A percentile compares a stretch with the other conserved stretches of the same genome.
phyloP scores from a whole-genome alignment of 176 grass and related monocot genomes.

The Zoysia japonica region DNA sequence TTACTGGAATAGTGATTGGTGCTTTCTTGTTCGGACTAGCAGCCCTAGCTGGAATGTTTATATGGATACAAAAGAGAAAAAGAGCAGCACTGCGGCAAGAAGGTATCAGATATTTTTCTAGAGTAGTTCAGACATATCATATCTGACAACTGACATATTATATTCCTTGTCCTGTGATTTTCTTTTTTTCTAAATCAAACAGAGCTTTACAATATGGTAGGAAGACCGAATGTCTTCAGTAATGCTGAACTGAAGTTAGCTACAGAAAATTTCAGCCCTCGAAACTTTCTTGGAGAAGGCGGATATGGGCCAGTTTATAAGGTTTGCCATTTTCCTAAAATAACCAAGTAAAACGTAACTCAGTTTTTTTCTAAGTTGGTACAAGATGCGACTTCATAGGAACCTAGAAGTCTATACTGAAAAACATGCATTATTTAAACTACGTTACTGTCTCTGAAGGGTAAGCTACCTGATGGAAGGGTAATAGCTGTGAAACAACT shows the following conservation, averaged over 20 bases:
- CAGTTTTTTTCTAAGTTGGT: background rate
- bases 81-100: slow-evolving; percentile 24
- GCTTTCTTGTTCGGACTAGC: slow-evolving; percentile 29
- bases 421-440: background rate
- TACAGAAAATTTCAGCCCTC: slow-evolving; percentile 42
- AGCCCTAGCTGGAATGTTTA: slow-evolving; percentile 39
- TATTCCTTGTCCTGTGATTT: background rate
- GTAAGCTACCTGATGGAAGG: slow-evolving; percentile 57
- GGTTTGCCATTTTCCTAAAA: slow-evolving; percentile 15
- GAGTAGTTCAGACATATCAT: background rate
- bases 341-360: background rate
- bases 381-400: background rate
- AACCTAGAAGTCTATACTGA: background rate
- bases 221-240: slow-evolving; percentile 18
- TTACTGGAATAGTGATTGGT: slow-evolving; percentile 52
- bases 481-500: slow-evolving; percentile 65
- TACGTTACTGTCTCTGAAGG: slow-evolving; percentile 22
- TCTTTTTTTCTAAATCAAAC: background rate
- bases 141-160: background rate
- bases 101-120: slow-evolving; percentile 29
- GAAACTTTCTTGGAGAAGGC: slow-evolving; percentile 65
- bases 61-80: slow-evolving; percentile 49
- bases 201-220: slow-evolving; percentile 28
- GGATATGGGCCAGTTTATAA: slow-evolving; percentile 70
- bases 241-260: slow-evolving; percentile 31